Evolutionary conservation across 2,329 filamentous ascomycete species (phyloP), one percentile per base, ranked within the genome.

Genomic region (Aotearoamyces nothofagi): DNA sequence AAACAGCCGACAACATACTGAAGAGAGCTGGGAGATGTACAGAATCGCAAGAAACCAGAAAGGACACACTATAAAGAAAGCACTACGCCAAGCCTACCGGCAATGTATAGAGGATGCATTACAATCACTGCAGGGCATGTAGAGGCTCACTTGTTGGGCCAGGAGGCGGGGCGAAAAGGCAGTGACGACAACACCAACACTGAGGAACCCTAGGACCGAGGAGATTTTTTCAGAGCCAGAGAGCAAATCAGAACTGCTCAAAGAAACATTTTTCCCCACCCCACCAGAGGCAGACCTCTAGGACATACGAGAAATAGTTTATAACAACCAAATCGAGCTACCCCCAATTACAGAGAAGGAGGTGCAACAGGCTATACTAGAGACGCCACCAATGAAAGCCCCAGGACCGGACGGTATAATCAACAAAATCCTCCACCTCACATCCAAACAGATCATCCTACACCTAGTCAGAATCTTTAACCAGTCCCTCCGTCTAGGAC

Each of bases 41-140:
- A 25, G 34, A 9, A 24, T 5, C 20, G 34, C 34, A 13, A 14
- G 29, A 24, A 34, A 34, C 30, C 22, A 19, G 17, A 37, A 37
- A 22, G 26, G 32, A 23, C 27, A 20, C 12, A 14, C 13, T n/a
- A 27, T 16, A 10, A 17, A 19, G 13, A 39, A 36, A 31, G 24
- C 27, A 9, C 22, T 31, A 14, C 12, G 14, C 4, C 5, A 31
- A 11, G 19, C 33, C 7, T 26, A 36, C 26, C 17, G 31, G 17
- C 29, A 35, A 9, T 9, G 25, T 20, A 27, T 41, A 33, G 35
- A 33, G 29, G 11, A 44, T 9, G 27, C 20, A 15, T 49, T 40
- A 5, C 44, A 42, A n/a, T 44, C 37, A 22, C 44, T 33, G 40
- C 35, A 38, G 10, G 39, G 23, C 13, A 33, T 31, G 22, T 30